Evolutionary conservation across 1,284 basidiomycete genomes (phyloP).

Genomic region (Trichosporon sp.): DNA sequence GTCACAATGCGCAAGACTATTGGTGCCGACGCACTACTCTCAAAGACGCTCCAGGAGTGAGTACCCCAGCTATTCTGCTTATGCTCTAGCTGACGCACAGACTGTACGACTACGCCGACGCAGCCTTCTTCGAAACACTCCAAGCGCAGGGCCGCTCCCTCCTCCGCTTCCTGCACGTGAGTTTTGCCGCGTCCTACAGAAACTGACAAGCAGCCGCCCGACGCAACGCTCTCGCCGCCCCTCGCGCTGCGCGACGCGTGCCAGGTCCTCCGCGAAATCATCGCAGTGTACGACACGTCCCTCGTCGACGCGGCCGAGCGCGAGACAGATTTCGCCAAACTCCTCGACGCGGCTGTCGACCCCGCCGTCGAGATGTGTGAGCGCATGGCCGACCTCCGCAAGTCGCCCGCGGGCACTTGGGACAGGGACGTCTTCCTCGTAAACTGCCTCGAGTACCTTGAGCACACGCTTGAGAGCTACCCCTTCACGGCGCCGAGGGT

Average conservation of each 20-base stretch:
- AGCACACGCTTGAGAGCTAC: constrained; percentile 68
- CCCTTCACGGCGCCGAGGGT: constrained; percentile 65
- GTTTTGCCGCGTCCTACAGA: not conserved
- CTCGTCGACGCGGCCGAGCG: constrained; percentile 53
- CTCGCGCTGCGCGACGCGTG: constrained; percentile 70
- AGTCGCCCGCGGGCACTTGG: constrained; percentile 54
- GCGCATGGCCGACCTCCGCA: constrained; percentile 58
- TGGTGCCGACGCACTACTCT: constrained; percentile 70
- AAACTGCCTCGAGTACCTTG: constrained; percentile 73
- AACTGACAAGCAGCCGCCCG: constrained; percentile 57
- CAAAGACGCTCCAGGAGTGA: constrained; percentile 72
- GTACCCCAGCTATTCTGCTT: constrained; percentile 28
- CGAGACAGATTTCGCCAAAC: constrained; percentile 59
- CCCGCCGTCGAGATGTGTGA: constrained; percentile 73
- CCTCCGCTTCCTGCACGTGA: constrained; percentile 57
- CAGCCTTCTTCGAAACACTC: constrained; percentile 78
- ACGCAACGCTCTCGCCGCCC: constrained; percentile 69
- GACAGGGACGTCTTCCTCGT: constrained; percentile 73
- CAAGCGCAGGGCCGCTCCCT: constrained; percentile 72
- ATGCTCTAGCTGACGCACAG: constrained; percentile 48
- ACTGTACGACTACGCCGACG: constrained; percentile 71
- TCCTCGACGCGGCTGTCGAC: constrained; percentile 74
- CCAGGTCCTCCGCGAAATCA: constrained; percentile 77
- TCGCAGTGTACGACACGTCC: constrained; percentile 78
- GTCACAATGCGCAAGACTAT: constrained; percentile 88